phyloP scores from a whole-genome alignment of 345 rosid genomes.

The Arabidopsis thaliana region TAIR10.1 NC_003070.9:20378501-20379000 shows the following conservation, averaged over 20 bases:
- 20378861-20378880: conserved; percentile 92
- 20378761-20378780: not conserved
- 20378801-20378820: conserved; percentile 95
- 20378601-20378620: not conserved
- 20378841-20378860: conserved; percentile 83
- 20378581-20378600: not conserved
- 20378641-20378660: conserved; percentile 97
- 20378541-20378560: conserved; percentile 54
- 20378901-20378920: conserved; percentile 98
- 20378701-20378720: not conserved
- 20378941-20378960: conserved; percentile 84
- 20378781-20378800: conserved; percentile 40
- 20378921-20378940: conserved; percentile 81
- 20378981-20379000: not conserved
- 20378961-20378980: conserved; percentile 1
- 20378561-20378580: conserved; percentile 20
- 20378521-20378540: conserved; percentile 96
- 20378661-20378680: conserved; percentile 96
- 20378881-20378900: conserved; percentile 89
- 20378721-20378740: not conserved
- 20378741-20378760: not conserved
- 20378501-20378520: conserved; percentile 93
- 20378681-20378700: conserved; percentile 64
- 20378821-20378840: conserved; percentile 86
- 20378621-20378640: conserved; percentile 88